Evolutionary conservation across 768 basidiomycete genomes (phyloP), one percentile per base, ranked within the genome.

Genomic region (Podaxis pistillaris): DNA sequence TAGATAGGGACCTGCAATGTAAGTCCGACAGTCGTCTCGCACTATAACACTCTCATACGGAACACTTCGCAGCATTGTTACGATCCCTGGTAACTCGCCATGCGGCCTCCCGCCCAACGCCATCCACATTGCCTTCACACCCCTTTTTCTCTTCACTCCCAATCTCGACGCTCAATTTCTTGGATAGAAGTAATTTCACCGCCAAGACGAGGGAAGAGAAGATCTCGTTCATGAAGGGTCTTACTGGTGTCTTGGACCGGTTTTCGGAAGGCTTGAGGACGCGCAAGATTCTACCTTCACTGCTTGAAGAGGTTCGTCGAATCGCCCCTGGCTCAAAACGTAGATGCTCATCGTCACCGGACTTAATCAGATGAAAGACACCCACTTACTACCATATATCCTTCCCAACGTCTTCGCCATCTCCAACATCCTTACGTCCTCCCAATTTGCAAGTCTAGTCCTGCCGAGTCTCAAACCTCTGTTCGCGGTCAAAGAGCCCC

Each of bases 371-470:
- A 94, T 94, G 93, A 96, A 98, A 81, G 97, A 99, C 70, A 87
- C 83, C 3, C 87, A 93, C 68, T 84, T 99, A 3, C 78, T 99
- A 61, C 97, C 97, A 11, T 96, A 96, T 74, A 91, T 99, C 65
- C 79, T 99, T 9, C 97, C 97, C 6, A 97, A 97, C 74, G 91
- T 98, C 13, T 96, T 99, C 71, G 83, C 85, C 53, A 98, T 99
- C 62, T 87, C 94, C 22, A 85, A 82, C 63, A 81, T 87, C 24
- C 77, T 98, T 54, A 86, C 90, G 5, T 83, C 93, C 4, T 70
- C 81, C 13, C 94, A 96, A 69, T 99, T 99, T 70, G 88, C 89
- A 0, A 78, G 80, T 17, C 78, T 83, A 58, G 95, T 98, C 2
- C 78, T 98, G 3, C 94, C 94, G 1, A 90, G 88, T 68, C 80